phyloP scores from a whole-genome alignment of 257 asterid species.

The Lycium ferocissimum region DNA sequence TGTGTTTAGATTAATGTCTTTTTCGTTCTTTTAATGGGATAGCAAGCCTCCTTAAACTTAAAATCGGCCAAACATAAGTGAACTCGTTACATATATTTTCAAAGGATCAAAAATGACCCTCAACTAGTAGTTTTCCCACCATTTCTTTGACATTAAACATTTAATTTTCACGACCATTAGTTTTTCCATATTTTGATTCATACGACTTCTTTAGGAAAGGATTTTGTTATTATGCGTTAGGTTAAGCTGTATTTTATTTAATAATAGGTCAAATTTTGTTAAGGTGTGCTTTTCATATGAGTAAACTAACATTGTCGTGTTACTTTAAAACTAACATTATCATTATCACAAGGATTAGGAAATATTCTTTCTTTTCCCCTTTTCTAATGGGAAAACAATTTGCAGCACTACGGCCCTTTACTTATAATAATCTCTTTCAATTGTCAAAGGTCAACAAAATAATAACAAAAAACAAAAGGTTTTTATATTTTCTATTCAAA shows the following conservation, averaged over 20 bases:
- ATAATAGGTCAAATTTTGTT: not conserved
- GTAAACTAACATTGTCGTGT: not conserved
- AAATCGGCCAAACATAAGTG: too few species aligned
- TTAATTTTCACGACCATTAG: not conserved
- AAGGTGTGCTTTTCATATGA: not conserved
- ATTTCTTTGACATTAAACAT: not conserved
- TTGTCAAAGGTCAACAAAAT: not conserved
- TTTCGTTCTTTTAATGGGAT: too few species aligned
- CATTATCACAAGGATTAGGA: constrained; percentile 15
- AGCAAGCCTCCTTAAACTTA: too few species aligned
- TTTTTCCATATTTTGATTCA: not conserved
- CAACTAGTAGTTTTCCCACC: not conserved
- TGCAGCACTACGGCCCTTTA: not conserved
- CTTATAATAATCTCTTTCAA: not conserved
- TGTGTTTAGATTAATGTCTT: too few species aligned
- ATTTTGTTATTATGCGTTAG: not conserved
- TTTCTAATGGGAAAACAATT: not conserved
- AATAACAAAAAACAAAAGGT: too few species aligned
- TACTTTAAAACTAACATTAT: not conserved
- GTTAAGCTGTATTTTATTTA: not conserved
- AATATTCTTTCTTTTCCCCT: not conserved
- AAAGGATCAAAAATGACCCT: too few species aligned
- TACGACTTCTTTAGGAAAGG: not conserved
- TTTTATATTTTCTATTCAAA: too few species aligned
- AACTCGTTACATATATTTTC: too few species aligned